These are phyloP conservation scores for Huntiella abstrusa DNA, from an alignment of 2,329 filamentous ascomycete genomes.

Conservation along the genomic window DNA sequence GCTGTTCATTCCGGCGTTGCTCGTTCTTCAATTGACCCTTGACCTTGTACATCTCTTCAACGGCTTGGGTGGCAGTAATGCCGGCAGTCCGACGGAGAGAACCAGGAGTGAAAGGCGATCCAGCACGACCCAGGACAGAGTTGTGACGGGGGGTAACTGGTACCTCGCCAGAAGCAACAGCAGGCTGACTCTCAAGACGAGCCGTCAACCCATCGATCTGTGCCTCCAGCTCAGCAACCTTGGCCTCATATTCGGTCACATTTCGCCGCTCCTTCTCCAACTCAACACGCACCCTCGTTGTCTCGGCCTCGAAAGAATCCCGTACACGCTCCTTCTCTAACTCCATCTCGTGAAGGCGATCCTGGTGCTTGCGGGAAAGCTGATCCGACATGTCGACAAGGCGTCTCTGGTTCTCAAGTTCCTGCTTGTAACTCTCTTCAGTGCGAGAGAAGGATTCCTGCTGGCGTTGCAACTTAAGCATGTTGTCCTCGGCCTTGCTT, in stretches of 20 bases:
- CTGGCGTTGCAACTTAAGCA: constrained; percentile 65
- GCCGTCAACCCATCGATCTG: constrained; percentile 36
- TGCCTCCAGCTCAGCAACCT: constrained; percentile 30
- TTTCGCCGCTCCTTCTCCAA: constrained; percentile 34
- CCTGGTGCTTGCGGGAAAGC: constrained; percentile 52
- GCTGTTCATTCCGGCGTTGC: constrained; percentile 52
- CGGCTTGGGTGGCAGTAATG: constrained; percentile 41
- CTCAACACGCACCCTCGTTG: constrained; percentile 35
- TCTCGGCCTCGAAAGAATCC: constrained; percentile 44
- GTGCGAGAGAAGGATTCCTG: constrained; percentile 64
- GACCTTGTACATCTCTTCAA: constrained; percentile 45
- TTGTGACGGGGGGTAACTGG: constrained; percentile 45
- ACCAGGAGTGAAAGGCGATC: constrained; percentile 43
- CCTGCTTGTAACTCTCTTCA: constrained; percentile 73
- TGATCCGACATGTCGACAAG: constrained; percentile 69
- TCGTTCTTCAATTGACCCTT: constrained; percentile 59
- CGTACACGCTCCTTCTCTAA: constrained; percentile 38
- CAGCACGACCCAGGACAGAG: constrained; percentile 30
- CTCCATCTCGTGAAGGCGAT: constrained; percentile 52
- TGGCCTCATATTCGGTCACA: constrained; percentile 27
- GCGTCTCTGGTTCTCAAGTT: constrained; percentile 63
- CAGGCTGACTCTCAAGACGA: constrained; percentile 20
- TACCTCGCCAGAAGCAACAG: constrained; percentile 24
- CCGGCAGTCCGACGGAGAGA: constrained; percentile 36
- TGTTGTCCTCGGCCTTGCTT: constrained; percentile 68